Evolutionary conservation across 805 yeast genomes (phyloP).

Genomic region (Candida gorgasii): DNA sequence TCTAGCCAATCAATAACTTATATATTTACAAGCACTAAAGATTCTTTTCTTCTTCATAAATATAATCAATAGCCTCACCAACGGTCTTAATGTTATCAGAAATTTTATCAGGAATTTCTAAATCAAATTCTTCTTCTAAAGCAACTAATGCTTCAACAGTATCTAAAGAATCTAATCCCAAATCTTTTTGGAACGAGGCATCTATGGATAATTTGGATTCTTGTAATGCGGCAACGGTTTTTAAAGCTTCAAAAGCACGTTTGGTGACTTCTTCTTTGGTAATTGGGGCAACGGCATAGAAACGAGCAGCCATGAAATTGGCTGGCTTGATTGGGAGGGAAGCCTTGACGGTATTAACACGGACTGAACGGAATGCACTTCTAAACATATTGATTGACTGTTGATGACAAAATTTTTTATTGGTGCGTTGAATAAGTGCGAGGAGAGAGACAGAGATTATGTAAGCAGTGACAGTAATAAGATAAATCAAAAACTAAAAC

Average conservation of each 20-base stretch:
- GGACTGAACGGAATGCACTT: slow-evolving; percentile 48
- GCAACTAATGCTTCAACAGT: slow-evolving; percentile 96
- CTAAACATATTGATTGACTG: slow-evolving; percentile 44
- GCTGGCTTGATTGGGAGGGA: no score
- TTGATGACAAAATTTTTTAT: slow-evolving; percentile 5
- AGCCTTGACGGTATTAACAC: slow-evolving; percentile 12
- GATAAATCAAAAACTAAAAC: neutral
- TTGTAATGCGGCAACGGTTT: slow-evolving; percentile 49
- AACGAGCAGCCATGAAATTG: slow-evolving; percentile 38
- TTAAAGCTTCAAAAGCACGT: slow-evolving; percentile 80
- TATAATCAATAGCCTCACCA: slow-evolving; percentile 89
- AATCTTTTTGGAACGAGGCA: slow-evolving; percentile 64
- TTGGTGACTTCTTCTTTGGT: slow-evolving; percentile 77
- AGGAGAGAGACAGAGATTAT: neutral
- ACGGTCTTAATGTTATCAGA: slow-evolving; percentile 94
- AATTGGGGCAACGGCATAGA: slow-evolving; percentile 66
- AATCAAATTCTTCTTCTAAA: slow-evolving; percentile 84
- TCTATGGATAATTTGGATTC: slow-evolving; percentile 44
- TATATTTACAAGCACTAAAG: slow-evolving; percentile 21
- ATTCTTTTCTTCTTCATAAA: slow-evolving; percentile 60
- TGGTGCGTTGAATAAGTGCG: slow-evolving; percentile 6
- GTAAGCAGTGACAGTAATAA: neutral
- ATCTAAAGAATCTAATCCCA: slow-evolving; percentile 91
- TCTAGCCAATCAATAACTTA: neutral
- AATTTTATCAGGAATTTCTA: slow-evolving; percentile 84